These are phyloP conservation scores for Cnidoscolus chayamansa DNA, from an alignment of 441 rosid genomes.

Conservation along the genomic window DNA sequence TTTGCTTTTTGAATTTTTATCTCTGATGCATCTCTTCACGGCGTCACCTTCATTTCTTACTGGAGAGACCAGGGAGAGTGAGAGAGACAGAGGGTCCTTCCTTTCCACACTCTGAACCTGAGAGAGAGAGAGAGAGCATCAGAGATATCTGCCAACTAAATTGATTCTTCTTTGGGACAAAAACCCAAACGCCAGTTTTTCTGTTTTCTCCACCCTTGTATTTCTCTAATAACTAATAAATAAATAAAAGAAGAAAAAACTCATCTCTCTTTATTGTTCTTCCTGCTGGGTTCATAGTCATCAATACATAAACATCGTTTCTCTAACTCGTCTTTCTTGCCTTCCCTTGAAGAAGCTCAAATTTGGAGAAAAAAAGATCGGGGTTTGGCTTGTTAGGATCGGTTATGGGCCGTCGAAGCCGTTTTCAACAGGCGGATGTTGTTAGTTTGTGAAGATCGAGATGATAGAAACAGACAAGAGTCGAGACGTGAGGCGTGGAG, in stretches of 20 bases:
- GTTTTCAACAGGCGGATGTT: conserved; percentile 15
- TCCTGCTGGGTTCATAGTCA: background rate
- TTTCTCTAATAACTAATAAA: conserved; percentile 4
- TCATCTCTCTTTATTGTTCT: background rate
- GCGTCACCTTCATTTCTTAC: background rate
- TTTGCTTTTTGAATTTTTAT: conserved; percentile 21
- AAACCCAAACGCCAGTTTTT: conserved; percentile 31
- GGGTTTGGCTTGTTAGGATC: conserved; percentile 29
- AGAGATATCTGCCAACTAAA: conserved; percentile 23
- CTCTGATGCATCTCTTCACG: background rate
- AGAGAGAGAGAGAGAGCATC: background rate
- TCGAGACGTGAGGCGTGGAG: conserved; percentile 57
- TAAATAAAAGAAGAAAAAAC: background rate
- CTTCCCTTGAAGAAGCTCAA: conserved; percentile 15
- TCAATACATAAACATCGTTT: background rate
- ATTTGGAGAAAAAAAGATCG: conserved; percentile 27
- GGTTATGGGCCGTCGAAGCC: conserved; percentile 27
- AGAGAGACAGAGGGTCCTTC: background rate
- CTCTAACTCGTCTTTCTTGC: background rate
- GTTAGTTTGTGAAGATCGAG: conserved; percentile 24
- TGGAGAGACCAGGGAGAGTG: background rate
- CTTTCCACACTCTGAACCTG: background rate
- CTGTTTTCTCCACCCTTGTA: conserved; percentile 22
- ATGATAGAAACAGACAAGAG: conserved; percentile 52
- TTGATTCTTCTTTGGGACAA: conserved; percentile 10